These are phyloP conservation scores for Pythium graminicola DNA, from an alignment of 352 stramenopile species.

Conservation along the genomic window DNA sequence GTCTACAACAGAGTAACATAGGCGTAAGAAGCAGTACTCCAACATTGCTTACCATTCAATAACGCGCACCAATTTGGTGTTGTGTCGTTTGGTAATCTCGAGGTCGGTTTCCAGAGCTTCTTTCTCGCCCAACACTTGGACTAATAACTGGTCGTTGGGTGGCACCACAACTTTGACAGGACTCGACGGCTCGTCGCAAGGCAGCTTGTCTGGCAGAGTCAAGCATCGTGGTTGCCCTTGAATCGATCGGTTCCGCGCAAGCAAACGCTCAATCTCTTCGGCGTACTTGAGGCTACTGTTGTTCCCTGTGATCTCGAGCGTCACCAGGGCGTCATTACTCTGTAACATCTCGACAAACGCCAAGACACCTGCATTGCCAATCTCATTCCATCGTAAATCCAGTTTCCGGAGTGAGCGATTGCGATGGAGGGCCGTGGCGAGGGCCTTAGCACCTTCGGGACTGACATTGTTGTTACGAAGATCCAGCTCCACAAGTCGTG, in stretches of 20 bases:
- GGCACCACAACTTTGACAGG: constrained; percentile 16
- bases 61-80: constrained; percentile 48
- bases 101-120: constrained; percentile 43
- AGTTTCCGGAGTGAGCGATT: constrained; percentile 68
- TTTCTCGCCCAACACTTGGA: constrained; percentile 67
- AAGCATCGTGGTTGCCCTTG: too few species aligned
- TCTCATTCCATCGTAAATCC: constrained; percentile 79
- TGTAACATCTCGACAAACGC: constrained; percentile 71
- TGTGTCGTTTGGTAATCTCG: constrained; percentile 35
- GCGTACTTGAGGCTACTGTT: constrained; percentile 67
- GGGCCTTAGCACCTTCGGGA: constrained; percentile 52
- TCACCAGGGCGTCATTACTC: constrained; percentile 52
- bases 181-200: constrained; percentile 8
- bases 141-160: constrained; percentile 42
- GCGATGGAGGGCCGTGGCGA: constrained; percentile 44
- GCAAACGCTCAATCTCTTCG: constrained; percentile 53
- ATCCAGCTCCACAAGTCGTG: constrained; percentile 55
- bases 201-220: constrained; percentile 11
- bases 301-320: constrained; percentile 66
- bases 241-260: constrained; percentile 55
- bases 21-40: neutral
- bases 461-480: constrained; percentile 84
- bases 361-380: constrained; percentile 63
- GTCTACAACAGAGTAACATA: constrained; percentile 19
- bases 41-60: neutral